Base-by-base conservation (phyloP, 148 eudicot genomes). In the Rhododendron griersonianum region DNA sequence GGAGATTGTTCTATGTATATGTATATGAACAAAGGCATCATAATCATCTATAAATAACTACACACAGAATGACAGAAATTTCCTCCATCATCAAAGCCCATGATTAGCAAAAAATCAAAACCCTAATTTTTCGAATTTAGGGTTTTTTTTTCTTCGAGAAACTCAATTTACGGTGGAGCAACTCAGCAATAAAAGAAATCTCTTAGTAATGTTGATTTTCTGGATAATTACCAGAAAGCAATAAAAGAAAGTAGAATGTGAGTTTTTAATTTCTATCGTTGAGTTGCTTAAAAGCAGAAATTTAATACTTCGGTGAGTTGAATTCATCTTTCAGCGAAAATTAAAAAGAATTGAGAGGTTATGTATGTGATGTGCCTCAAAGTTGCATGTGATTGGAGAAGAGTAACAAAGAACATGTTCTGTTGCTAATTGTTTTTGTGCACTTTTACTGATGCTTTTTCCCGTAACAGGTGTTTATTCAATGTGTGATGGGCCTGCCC, bases 401-500 rank as follows among this genome's bases (percentile, higher is more conserved):
- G 81, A 67, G 30, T 13, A 76, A 76, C 13, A 11, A 53, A 53
- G 37, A 23, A 37, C 7, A 5, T 16, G 9, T 55, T 76, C 16
- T 25, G n/a, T 33, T 23, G n/a, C 25, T 18, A 30, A n/a, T 41
- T 37, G 23, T 30, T 81, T 59, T 63, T 18, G 48, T 47, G 78
- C 37, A 41, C 59, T n/a, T 57, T 51, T 71, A 41, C 63, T 83
- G 51, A 39, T 86, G 35, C 7, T 67, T 81, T 21, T 57, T 91
- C 80, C 81, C 23, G 7, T 77, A 77, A 83, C 93, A 97, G 99
- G 95, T 92, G 98, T 91, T 78, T 97, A 97, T 92, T 84, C 90
- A 79, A 84, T 94, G 81, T 95, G 98, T 84, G 98, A 97, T 89
- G 95, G 90, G 35, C 94, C 98, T 86, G 95, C 95, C 81, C 92